Percentiles rank a stretch among this genome's conserved stretches.
Evolutionary conservation across 2,329 filamentous ascomycete genomes (phyloP).

Genomic region (Hypoxylon sp.): DNA sequence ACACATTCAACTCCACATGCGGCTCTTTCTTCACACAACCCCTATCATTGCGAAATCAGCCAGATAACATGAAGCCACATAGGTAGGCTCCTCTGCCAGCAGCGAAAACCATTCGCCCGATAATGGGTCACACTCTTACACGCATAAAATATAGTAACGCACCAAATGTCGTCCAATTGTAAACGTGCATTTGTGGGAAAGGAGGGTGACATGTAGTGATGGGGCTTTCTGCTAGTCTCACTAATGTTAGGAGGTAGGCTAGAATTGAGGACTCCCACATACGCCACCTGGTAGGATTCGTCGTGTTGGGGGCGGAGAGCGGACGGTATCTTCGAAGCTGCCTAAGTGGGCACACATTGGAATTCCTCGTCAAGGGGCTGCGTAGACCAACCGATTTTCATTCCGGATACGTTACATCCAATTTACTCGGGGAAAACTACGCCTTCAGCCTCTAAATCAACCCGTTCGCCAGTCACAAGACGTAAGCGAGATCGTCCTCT

Average conservation of each 20-base stretch:
- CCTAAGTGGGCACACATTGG: background rate
- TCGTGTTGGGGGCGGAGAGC: background rate
- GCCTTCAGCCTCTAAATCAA: too few species aligned
- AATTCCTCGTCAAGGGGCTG: background rate
- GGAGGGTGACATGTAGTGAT: background rate
- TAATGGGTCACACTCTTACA: slow-evolving; percentile 14
- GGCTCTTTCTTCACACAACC: slow-evolving; percentile 20
- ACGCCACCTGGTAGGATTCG: background rate
- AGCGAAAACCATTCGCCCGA: slow-evolving; percentile 14
- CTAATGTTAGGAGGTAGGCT: background rate
- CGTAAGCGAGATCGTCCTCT: too few species aligned
- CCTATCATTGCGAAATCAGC: background rate
- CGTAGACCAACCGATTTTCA: background rate
- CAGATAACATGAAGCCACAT: background rate
- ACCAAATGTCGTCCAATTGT: slow-evolving; percentile 9
- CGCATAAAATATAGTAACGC: slow-evolving; percentile 15
- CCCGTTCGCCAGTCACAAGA: too few species aligned
- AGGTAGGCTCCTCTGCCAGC: slow-evolving; percentile 5
- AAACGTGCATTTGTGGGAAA: background rate
- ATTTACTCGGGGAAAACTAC: too few species aligned
- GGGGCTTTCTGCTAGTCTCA: background rate
- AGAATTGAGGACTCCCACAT: background rate
- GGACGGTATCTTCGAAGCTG: background rate
- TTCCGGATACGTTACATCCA: background rate
- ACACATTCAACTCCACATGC: slow-evolving; percentile 9